These are phyloP conservation scores for Acanthamoeba sp. DNA, from an alignment of 208 protist genomes.

Conservation along the genomic window DNA sequence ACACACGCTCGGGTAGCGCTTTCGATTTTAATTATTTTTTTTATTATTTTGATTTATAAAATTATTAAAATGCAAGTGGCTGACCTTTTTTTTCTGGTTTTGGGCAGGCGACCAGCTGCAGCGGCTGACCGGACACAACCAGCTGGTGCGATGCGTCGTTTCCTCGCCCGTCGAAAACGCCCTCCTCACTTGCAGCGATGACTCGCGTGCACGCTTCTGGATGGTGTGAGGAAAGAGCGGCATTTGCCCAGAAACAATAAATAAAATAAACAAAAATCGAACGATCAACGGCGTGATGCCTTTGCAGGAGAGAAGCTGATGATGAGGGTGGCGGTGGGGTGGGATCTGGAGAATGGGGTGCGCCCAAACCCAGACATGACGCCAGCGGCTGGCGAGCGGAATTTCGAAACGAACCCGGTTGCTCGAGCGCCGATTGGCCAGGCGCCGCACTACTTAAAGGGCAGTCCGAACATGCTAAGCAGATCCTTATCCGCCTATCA, in stretches of 20 bases:
- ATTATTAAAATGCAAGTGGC: too few species aligned
- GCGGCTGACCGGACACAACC: conserved; percentile 31
- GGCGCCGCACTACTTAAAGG: neutral
- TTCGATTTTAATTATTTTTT: too few species aligned
- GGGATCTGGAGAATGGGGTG: too few species aligned
- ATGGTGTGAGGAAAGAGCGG: neutral
- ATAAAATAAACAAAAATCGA: too few species aligned
- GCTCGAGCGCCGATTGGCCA: neutral
- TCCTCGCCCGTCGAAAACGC: conserved; percentile 26
- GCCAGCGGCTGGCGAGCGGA: neutral
- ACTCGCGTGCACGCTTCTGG: conserved; percentile 8
- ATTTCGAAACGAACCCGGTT: neutral
- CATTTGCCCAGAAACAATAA: too few species aligned
- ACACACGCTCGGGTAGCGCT: neutral
- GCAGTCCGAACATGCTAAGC: neutral
- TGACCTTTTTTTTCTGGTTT: neutral
- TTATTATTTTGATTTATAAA: too few species aligned
- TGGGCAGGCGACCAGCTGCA: neutral
- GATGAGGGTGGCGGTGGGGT: too few species aligned
- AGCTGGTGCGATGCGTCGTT: neutral
- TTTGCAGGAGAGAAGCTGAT: too few species aligned
- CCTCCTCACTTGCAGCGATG: conserved; percentile 30
- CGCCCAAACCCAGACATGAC: neutral
- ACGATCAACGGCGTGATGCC: too few species aligned
- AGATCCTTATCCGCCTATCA: too few species aligned